Evolutionary conservation across 176 grass and related monocot species (phyloP).

Genomic region (Zizania latifolia): DNA sequence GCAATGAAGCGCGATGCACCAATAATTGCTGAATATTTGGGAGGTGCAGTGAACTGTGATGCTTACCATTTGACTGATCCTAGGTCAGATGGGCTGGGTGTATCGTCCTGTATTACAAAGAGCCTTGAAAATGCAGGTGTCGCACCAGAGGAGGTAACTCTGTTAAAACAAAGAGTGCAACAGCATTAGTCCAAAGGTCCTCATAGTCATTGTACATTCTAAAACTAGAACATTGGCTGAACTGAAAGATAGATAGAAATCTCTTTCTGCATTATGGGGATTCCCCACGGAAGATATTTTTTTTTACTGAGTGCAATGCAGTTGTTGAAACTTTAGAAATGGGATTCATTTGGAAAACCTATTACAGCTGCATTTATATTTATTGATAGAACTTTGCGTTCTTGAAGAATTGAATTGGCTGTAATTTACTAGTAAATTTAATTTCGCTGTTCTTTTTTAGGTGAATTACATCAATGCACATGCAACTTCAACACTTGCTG

Average conservation of each 20-base stretch:
- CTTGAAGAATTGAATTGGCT: neutral
- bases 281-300: neutral
- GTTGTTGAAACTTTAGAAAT: neutral
- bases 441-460: conserved; percentile 17
- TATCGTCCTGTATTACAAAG: conserved; percentile 51
- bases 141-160: conserved; percentile 57
- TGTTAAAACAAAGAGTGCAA: neutral
- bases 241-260: neutral
- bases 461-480: conserved; percentile 70
- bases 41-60: conserved; percentile 64
- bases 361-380: neutral
- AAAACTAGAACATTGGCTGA: neutral
- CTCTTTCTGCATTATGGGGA: neutral
- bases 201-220: neutral
- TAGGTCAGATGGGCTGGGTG: conserved; percentile 52
- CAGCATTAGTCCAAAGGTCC: neutral
- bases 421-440: no score
- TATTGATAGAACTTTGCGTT: neutral
- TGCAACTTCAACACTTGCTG: conserved; percentile 64
- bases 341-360: neutral
- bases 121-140: conserved; percentile 58
- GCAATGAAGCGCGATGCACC: conserved; percentile 55
- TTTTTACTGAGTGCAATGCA: neutral
- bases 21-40: conserved; percentile 63
- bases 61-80: conserved; percentile 73